A percentile compares a stretch with the other conserved stretches of the same genome.
Evolutionary conservation across 2,329 filamentous ascomycete genomes (phyloP).

Genomic region (Neonectria magnoliae): DNA sequence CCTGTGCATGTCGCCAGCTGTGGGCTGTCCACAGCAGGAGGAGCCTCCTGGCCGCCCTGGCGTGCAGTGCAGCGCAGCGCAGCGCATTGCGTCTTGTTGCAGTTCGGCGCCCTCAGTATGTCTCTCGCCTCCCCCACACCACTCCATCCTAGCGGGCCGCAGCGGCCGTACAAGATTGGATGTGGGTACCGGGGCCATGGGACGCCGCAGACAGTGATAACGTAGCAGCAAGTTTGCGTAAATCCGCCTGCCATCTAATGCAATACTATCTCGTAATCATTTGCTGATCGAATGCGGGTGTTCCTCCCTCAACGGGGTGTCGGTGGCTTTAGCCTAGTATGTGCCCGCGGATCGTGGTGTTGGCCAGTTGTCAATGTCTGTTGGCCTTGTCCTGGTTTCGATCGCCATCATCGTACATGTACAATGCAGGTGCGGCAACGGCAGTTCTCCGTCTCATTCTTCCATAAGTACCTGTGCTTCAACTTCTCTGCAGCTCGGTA

Average conservation of each 20-base stretch:
- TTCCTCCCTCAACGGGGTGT: constrained; percentile 13
- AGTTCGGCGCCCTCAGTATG: constrained; percentile 20
- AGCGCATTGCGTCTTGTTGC: constrained; percentile 23
- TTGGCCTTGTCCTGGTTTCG: neutral
- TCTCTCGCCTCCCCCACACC: constrained; percentile 31
- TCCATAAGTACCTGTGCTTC: neutral
- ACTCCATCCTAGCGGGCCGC: constrained; percentile 41
- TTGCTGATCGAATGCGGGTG: constrained; percentile 32
- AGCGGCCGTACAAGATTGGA: constrained; percentile 36
- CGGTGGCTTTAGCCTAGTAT: neutral
- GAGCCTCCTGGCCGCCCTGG: constrained; percentile 23
- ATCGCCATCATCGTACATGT: constrained; percentile 7
- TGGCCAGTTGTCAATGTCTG: constrained; percentile 11
- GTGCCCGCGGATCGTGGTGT: neutral
- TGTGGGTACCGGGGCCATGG: constrained; percentile 32
- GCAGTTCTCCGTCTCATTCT: neutral
- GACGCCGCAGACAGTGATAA: constrained; percentile 27
- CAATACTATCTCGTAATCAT: constrained; percentile 31
- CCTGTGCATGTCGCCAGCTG: constrained; percentile 17
- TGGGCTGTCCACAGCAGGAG: constrained; percentile 21
- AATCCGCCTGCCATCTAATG: constrained; percentile 20
- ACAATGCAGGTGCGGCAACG: constrained; percentile 6
- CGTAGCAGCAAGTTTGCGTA: constrained; percentile 23
- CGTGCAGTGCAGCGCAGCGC: neutral
- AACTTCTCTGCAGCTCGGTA: constrained; percentile 15